Evolutionary conservation across 257 asterid species (phyloP), one percentile per base, ranked within the genome.

Genomic region (Solanum arcanum): DNA sequence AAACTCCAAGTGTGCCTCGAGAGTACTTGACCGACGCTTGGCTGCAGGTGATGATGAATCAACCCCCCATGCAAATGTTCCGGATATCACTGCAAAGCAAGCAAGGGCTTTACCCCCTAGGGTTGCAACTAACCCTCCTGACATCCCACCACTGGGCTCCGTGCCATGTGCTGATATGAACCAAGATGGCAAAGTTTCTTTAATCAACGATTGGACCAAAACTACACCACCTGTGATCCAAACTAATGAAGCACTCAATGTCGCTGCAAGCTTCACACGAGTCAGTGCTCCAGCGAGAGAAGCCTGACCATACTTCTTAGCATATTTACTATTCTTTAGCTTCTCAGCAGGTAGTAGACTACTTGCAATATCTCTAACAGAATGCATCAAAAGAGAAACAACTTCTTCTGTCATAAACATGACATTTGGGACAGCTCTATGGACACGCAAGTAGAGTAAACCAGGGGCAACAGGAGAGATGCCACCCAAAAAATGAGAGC

Each of bases 381-480:
- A 93, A 49, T 92, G 92, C 95, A 93, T 94, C 88, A 97, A 91
- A 42, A 94, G 92, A 31, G 98, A 90, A 41, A 97, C 93, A 9
- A 97, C 93, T 86, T 95, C 98, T 86, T 97, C 99, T 0, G 97
- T 89, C 94, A 97, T 89, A 72, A 94, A 93, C 92, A 94, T 66
- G 86, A 92, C 89, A 70, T 96, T 92, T 88, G 95, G 91, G 46
- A 96, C 96, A 74, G 98, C 95, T 60, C 98, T 94, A 85, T 96
- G 99, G 25, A 95, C 98, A 83, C 98, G 92, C 66, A 94, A 86
- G 91, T 94, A 96, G 83, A 97, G 98, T 52, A 93, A 94, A 20
- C 99, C 99, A 75, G 99, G 99, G 91, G 99, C 98, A 74, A 96
- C 97, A 5, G 99, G 95, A 60, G 95, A 89, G 60, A 95, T 89